A percentile compares a stretch with the other conserved stretches of the same genome.
Conservation (phyloP, 73 alveolate species). For the Uronychia setigera region DNA sequence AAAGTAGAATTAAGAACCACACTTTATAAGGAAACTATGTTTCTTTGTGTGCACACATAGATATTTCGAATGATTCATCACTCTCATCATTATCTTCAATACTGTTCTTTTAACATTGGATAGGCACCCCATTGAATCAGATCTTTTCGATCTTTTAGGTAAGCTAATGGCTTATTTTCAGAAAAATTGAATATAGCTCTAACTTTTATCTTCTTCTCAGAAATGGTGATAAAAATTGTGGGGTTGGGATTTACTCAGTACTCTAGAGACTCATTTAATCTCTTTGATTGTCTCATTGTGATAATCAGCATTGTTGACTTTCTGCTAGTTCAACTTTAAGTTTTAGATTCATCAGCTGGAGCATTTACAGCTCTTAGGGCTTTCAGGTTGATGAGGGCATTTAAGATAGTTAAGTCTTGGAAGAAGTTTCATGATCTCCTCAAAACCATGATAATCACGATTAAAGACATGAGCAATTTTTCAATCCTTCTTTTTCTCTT, state of each 20-base stretch:
- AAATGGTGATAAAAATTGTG: slow-evolving; percentile 48
- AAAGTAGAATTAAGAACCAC: too few species aligned
- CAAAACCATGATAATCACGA: slow-evolving; percentile 19
- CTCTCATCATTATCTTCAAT: slow-evolving; percentile 27
- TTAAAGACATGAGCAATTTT: slow-evolving; percentile 48
- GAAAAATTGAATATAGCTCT: slow-evolving; percentile 18
- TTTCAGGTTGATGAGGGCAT: slow-evolving; percentile 58
- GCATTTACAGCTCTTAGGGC: slow-evolving; percentile 57
- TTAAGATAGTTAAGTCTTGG: slow-evolving; percentile 62
- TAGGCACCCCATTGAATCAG: slow-evolving; percentile 48
- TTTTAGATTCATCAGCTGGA: slow-evolving; percentile 28
- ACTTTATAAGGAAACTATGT: too few species aligned
- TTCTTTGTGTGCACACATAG: too few species aligned
- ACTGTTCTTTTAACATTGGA: slow-evolving; percentile 60
- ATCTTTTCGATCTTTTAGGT: slow-evolving; percentile 3
- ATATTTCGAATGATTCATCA: not conserved
- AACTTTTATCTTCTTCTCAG: slow-evolving; percentile 34
- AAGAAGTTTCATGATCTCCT: slow-evolving; percentile 59
- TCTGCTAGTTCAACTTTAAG: slow-evolving; percentile 19
- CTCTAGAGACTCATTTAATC: slow-evolving; percentile 41
- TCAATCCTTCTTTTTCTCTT: slow-evolving; percentile 47
- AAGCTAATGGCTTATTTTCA: too few species aligned
- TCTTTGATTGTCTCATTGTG: slow-evolving; percentile 36
- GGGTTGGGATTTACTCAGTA: slow-evolving; percentile 35
- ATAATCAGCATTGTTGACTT: slow-evolving; percentile 49